A percentile compares a stretch with the other conserved stretches of the same genome.
These are phyloP conservation scores for Gaultheria prostrata DNA, from an alignment of 148 eudicot genomes.

Conservation along the genomic window DNA sequence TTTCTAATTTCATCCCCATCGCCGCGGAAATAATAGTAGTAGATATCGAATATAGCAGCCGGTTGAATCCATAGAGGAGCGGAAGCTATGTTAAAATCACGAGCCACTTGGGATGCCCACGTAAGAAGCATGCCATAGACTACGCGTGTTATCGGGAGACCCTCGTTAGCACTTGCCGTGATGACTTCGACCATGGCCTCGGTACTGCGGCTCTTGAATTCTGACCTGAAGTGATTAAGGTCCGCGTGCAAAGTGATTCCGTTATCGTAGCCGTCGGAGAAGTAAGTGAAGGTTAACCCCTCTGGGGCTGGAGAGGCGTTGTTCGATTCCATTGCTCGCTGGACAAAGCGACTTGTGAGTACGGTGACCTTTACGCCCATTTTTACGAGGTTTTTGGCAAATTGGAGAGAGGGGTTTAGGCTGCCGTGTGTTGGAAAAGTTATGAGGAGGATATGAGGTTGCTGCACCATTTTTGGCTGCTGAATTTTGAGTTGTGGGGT, in stretches of 20 bases:
- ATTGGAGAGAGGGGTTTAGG: constrained; percentile 48
- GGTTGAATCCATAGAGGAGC: constrained; percentile 35
- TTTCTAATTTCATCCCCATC: background rate
- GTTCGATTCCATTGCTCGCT: background rate
- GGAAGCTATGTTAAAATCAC: constrained; percentile 26
- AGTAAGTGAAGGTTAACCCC: constrained; percentile 26
- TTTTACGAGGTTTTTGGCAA: constrained; percentile 37
- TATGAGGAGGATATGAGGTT: constrained; percentile 31
- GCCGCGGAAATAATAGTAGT: constrained; percentile 29
- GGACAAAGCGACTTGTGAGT: constrained; percentile 26
- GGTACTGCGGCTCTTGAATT: constrained; percentile 17
- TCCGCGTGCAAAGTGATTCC: constrained; percentile 14
- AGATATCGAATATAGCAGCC: constrained; percentile 34
- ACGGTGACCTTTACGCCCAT: constrained; percentile 34
- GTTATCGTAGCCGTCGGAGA: constrained; percentile 38
- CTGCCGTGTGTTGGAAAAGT: constrained; percentile 40
- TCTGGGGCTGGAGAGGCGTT: constrained; percentile 12
- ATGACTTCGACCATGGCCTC: constrained; percentile 21
- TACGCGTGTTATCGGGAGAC: constrained; percentile 25
- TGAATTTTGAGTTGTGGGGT: background rate
- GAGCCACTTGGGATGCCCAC: constrained; percentile 46
- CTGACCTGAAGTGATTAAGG: constrained; percentile 15
- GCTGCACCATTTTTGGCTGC: background rate
- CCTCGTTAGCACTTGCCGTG: constrained; percentile 4
- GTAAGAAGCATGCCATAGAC: constrained; percentile 33